phyloP scores from a whole-genome alignment of 257 asterid species.

The Solanum ahanhuiri region DNA sequence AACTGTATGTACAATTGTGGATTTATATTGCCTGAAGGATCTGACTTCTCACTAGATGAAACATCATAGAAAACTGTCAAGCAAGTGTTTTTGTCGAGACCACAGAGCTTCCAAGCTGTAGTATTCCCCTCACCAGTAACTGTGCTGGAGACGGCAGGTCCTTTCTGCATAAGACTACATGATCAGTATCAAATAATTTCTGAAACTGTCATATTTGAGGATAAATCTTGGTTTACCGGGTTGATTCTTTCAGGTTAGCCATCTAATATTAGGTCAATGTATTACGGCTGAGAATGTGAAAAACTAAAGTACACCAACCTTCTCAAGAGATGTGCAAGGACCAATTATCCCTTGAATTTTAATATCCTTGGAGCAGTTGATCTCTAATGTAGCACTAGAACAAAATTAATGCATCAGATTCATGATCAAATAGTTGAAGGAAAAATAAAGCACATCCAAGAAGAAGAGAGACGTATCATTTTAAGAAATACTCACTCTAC shows the following conservation, averaged over 20 bases:
- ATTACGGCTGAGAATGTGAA: background rate
- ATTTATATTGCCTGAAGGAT: slow-evolving; percentile 52
- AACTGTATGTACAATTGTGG: slow-evolving; percentile 78
- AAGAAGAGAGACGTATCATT: background rate
- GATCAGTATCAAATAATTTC: slow-evolving; percentile 19
- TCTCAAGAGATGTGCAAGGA: slow-evolving; percentile 91
- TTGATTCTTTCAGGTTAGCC: background rate
- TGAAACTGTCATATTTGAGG: background rate
- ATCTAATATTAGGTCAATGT: background rate
- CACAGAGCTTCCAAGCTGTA: slow-evolving; percentile 97
- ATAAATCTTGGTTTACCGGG: background rate
- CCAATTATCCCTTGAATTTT: slow-evolving; percentile 96
- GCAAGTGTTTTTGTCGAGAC: slow-evolving; percentile 83
- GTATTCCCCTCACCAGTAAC: slow-evolving; percentile 90
- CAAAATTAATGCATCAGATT: background rate
- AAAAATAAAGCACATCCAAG: background rate
- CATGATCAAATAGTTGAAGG: background rate
- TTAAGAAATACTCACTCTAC: background rate
- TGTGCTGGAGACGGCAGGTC: slow-evolving; percentile 79
- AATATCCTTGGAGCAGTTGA: slow-evolving; percentile 93
- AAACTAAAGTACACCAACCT: slow-evolving; percentile 38
- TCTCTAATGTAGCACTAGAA: slow-evolving; percentile 79
- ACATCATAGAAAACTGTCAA: slow-evolving; percentile 92
- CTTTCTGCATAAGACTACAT: slow-evolving; percentile 63
- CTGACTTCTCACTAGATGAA: slow-evolving; percentile 91